Evolutionary conservation across 2,329 filamentous ascomycete genomes (phyloP), one percentile per base, ranked within the genome.

Genomic region (Exophiala dermatitidis): DNA sequence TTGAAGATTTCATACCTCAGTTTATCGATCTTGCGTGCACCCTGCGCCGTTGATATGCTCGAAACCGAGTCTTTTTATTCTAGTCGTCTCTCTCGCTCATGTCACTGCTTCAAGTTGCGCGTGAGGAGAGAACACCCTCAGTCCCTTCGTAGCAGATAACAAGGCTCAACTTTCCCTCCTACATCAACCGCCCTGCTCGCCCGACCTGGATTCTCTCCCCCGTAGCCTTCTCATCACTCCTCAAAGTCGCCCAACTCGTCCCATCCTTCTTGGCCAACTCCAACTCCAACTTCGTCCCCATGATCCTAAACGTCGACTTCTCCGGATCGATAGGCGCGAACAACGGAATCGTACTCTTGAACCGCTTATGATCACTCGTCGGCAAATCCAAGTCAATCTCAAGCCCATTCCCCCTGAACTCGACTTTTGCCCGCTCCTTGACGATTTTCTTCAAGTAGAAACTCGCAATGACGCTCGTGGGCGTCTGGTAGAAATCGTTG

Each of bases 391-490:
- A 78, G 7, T 79, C 77, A 47, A 97, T 71, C 5, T 54, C 50
- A 12, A 54, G 34, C n/a, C 54, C 57, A 6, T 71, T 75, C 2
- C 79, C 65, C 34, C 75, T 69, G 68, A 97, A 91, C 28, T 79
- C 75, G 43, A 97, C 79, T 60, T 80, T 85, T 48, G 89, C 86
- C 29, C 74, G 79, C 28, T 84, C 79, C 72, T 91, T 94, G 72
- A 90, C 83, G 64, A 98, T 95, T 75, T 97, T 97, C 77, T 97
- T 98, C 50, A 97, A 78, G 73, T 95, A 98, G 62, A 96, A 85
- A 5, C 88, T 93, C 1, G 87, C 90, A 61, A 94, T 95, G 53
- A 97, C 88, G 9, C 82, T 83, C 8, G 81, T 80, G 2, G 85
- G 76, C 1, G 93, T 97, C 71, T 98, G 93, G 73, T 98, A 98